A percentile compares a stretch with the other conserved stretches of the same genome.
Conservation (phyloP, 1,139 yeast genomes). For the Entelexis paramagnoliae region DNA sequence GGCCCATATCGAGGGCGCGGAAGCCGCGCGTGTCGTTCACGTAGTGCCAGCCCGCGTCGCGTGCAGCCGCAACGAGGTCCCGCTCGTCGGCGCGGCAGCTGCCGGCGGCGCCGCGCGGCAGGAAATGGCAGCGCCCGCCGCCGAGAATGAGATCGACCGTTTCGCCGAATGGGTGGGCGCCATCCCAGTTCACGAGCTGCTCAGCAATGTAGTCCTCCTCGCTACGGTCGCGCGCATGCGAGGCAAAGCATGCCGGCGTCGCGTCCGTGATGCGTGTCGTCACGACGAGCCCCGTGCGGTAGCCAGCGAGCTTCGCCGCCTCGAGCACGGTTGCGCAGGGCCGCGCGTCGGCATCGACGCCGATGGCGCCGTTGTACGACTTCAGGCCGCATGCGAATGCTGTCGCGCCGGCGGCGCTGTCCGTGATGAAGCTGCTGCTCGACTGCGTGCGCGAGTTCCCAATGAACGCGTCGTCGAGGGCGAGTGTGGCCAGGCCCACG, state of each 20-base stretch:
- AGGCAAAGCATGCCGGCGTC: slow-evolving; percentile 78
- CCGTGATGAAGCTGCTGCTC: slow-evolving; percentile 61
- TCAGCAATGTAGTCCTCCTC: slow-evolving; percentile 78
- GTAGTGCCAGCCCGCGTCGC: slow-evolving; percentile 52
- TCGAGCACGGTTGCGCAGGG: slow-evolving; percentile 81
- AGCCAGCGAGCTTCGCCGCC: slow-evolving; percentile 69
- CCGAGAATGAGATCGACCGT: slow-evolving; percentile 76
- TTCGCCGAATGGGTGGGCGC: slow-evolving; percentile 53
- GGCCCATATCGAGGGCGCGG: slow-evolving; percentile 39
- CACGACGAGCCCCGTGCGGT: slow-evolving; percentile 72
- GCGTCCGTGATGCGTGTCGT: slow-evolving; percentile 79
- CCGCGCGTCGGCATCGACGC: slow-evolving; percentile 47
- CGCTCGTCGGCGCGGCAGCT: slow-evolving; percentile 63
- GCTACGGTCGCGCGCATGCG: slow-evolving; percentile 62
- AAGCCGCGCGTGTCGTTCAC: slow-evolving; percentile 41
- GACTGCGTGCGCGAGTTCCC: slow-evolving; percentile 77
- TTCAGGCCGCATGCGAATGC: slow-evolving; percentile 75
- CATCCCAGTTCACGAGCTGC: slow-evolving; percentile 60
- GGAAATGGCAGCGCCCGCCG: slow-evolving; percentile 76
- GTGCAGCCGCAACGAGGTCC: slow-evolving; percentile 54
- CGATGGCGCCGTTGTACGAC: slow-evolving; percentile 77
- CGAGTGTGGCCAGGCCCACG: slow-evolving; percentile 43
- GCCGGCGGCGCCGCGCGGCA: slow-evolving; percentile 32
- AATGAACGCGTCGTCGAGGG: slow-evolving; percentile 56
- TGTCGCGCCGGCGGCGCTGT: slow-evolving; percentile 91